Conservation (phyloP, 805 yeast genomes). For the Starmerella powellii region DNA sequence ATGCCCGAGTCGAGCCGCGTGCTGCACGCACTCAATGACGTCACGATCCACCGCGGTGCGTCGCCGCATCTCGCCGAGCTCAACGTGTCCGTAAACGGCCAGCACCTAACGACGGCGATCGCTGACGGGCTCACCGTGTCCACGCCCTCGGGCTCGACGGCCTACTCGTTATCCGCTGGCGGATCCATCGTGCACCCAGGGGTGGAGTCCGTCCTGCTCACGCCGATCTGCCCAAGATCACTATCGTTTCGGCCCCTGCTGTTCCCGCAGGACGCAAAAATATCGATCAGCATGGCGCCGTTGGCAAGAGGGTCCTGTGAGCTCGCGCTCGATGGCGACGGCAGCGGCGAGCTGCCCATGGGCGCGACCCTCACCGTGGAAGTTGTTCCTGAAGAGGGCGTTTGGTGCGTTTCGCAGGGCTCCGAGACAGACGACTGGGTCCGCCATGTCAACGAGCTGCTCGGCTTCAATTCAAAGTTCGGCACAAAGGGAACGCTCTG, state of each 20-base stretch:
- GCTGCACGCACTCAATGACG: constrained; percentile 82
- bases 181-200: constrained; percentile 87
- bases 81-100: constrained; percentile 76
- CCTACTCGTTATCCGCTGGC: constrained; percentile 79
- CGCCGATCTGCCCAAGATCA: constrained; percentile 88
- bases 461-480: constrained; percentile 82
- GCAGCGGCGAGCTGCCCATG: constrained; percentile 50
- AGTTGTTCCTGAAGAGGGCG: constrained; percentile 36
- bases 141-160: constrained; percentile 93
- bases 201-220: constrained; percentile 67
- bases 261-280: constrained; percentile 65
- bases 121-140: constrained; percentile 81
- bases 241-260: constrained; percentile 81
- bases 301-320: constrained; percentile 35
- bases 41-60: constrained; percentile 76
- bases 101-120: constrained; percentile 74
- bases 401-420: constrained; percentile 70
- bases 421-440: constrained; percentile 79
- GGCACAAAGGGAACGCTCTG: constrained; percentile 26
- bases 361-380: constrained; percentile 44
- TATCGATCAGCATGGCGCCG: constrained; percentile 30
- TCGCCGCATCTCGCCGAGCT: constrained; percentile 74
- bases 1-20: constrained; percentile 28
- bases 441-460: constrained; percentile 68
- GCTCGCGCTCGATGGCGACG: constrained; percentile 73